Evolutionary conservation across 768 basidiomycete genomes (phyloP).

Genomic region (Glaciozyma martinii): DNA sequence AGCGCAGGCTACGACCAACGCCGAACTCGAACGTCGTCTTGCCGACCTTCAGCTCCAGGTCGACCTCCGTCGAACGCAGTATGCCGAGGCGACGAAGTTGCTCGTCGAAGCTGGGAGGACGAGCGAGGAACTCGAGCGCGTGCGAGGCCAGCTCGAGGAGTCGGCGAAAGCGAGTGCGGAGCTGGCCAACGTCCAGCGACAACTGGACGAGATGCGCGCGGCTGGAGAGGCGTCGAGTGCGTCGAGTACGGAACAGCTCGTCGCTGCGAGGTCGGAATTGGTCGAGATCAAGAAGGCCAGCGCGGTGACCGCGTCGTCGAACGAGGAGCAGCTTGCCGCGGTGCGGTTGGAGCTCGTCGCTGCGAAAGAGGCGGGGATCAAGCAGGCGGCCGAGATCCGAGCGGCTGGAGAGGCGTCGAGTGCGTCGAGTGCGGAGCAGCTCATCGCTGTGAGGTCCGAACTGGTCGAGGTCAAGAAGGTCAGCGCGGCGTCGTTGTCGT

Average conservation of each 20-base stretch:
- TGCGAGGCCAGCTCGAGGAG: conserved; percentile 67
- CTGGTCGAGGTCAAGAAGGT: too few relatives aligned
- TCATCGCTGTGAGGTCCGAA: too few relatives aligned
- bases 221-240: too few relatives aligned
- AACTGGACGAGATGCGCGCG: too few relatives aligned
- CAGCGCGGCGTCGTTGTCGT: too few relatives aligned
- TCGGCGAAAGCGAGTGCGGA: conserved; percentile 51
- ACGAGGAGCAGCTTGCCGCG: not conserved
- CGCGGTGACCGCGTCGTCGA: too few relatives aligned
- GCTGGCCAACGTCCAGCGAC: not conserved
- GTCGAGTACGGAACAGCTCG: not conserved
- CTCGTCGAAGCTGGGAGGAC: not conserved
- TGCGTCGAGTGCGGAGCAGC: not conserved
- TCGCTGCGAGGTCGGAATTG: too few relatives aligned
- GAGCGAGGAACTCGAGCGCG: conserved; percentile 54
- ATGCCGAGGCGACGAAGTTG: conserved; percentile 2
- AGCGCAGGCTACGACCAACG: conserved; percentile 14
- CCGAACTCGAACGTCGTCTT: conserved; percentile 64
- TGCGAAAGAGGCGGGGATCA: not conserved
- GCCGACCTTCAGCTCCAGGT: conserved; percentile 59
- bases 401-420: too few relatives aligned
- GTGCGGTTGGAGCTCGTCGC: not conserved
- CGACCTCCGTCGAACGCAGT: not conserved
- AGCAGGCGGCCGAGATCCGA: not conserved
- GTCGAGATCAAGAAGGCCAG: too few relatives aligned